Conservation (phyloP, 495 filamentous ascomycete species). For the Rostrohypoxylon terebratum region DNA sequence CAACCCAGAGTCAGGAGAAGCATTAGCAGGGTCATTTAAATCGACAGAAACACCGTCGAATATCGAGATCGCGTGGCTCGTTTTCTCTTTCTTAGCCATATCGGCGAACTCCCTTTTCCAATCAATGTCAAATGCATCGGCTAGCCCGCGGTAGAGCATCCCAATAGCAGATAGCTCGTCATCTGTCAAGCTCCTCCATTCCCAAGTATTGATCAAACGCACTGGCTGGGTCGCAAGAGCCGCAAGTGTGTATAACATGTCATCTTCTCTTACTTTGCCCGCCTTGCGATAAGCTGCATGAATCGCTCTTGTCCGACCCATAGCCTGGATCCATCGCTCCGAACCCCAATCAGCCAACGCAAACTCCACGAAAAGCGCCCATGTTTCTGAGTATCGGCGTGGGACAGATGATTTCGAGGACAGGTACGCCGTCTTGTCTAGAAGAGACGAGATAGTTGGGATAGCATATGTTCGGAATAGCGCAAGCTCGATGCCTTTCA, state of each 20-base stretch:
- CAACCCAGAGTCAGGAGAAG: background rate
- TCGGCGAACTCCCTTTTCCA: background rate
- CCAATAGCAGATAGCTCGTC: background rate
- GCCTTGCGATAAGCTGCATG: background rate
- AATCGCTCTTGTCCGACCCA: background rate
- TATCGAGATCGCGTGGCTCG: background rate
- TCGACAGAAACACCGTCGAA: background rate
- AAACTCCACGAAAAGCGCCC: background rate
- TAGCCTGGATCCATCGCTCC: background rate
- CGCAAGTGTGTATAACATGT: background rate
- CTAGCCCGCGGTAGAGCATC: background rate
- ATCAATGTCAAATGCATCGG: background rate
- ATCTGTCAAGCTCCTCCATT: background rate
- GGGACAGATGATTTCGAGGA: background rate
- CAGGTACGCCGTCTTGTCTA: background rate
- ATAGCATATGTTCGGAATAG: background rate
- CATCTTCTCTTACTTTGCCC: background rate
- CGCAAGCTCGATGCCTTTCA: background rate
- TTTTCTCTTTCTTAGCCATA: background rate
- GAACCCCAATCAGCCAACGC: background rate
- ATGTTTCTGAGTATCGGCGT: background rate
- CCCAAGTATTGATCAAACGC: background rate
- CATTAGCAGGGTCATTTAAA: background rate
- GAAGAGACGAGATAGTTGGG: background rate
- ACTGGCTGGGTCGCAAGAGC: background rate